phyloP scores from a whole-genome alignment of 2,329 filamentous ascomycete species.

The Fusarium pseudonygamai region DNA sequence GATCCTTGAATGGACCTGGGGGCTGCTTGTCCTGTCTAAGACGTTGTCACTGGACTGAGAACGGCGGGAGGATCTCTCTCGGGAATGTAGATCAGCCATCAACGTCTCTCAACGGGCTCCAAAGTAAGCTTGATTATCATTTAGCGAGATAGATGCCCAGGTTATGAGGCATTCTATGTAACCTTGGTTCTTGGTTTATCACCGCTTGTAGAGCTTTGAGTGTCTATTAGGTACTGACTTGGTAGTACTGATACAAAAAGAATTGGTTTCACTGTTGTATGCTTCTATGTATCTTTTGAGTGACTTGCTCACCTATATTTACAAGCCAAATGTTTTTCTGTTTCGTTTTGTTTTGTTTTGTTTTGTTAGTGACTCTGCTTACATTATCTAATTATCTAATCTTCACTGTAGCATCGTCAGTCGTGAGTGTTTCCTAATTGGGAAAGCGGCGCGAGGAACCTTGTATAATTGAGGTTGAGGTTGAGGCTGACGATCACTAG shows the following conservation, averaged over 20 bases:
- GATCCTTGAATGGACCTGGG: background rate
- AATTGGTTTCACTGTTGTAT: background rate
- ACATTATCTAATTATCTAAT: background rate
- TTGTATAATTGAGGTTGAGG: background rate
- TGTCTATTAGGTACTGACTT: background rate
- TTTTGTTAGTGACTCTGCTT: background rate
- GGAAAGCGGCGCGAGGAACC: conserved; percentile 28
- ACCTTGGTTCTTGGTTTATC: background rate
- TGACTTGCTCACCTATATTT: background rate
- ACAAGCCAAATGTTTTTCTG: background rate
- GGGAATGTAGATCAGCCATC: background rate
- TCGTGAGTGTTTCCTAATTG: conserved; percentile 26
- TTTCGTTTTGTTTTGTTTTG: background rate
- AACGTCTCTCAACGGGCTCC: background rate
- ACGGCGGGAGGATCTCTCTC: background rate
- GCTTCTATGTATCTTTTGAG: background rate
- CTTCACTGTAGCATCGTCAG: background rate
- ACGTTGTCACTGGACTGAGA: background rate
- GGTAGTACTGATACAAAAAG: background rate
- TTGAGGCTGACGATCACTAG: conserved; percentile 5
- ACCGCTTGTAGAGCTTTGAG: background rate
- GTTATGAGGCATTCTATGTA: background rate
- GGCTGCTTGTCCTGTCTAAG: background rate
- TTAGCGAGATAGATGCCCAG: background rate
- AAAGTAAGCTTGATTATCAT: background rate